Percentiles rank a stretch among this genome's conserved stretches.
These are phyloP conservation scores for Solanum commersonii DNA, from an alignment of 257 asterid genomes.

Conservation along the genomic window DNA sequence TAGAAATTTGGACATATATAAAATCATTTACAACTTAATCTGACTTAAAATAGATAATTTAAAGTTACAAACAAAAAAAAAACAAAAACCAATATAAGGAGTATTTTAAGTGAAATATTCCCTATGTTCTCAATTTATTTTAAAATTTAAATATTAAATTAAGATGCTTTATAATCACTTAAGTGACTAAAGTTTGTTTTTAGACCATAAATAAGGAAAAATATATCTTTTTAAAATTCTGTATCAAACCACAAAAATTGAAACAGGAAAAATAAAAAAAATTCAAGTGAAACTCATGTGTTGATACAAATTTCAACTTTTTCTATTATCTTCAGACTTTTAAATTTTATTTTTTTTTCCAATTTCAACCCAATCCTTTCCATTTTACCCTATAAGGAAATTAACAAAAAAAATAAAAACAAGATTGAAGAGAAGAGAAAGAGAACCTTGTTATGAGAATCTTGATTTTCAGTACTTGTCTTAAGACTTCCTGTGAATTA, in stretches of 20 bases:
- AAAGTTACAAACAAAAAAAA: not conserved
- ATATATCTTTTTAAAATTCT: not conserved
- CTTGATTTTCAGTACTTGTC: constrained; percentile 3
- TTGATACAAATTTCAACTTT: not conserved
- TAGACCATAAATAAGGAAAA: not conserved
- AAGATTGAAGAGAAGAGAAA: not conserved
- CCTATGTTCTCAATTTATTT: not conserved
- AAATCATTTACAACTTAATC: not conserved
- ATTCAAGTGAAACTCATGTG: not conserved
- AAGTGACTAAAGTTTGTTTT: not conserved
- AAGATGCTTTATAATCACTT: not conserved
- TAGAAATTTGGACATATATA: not conserved
- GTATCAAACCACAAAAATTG: not conserved
- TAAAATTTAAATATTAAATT: not conserved
- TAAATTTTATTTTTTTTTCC: fast-evolving
- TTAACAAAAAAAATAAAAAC: not conserved
- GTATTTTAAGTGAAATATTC: not conserved
- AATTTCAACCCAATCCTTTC: not conserved
- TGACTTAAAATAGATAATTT: not conserved
- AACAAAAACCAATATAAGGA: not conserved
- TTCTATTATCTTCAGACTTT: not conserved
- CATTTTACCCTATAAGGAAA: not conserved
- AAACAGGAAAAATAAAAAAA: not conserved
- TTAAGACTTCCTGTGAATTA: constrained; percentile 30
- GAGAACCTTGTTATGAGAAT: not conserved